Evolutionary conservation across 257 asterid species (phyloP).

Genomic region (Leonotis leonurus): DNA sequence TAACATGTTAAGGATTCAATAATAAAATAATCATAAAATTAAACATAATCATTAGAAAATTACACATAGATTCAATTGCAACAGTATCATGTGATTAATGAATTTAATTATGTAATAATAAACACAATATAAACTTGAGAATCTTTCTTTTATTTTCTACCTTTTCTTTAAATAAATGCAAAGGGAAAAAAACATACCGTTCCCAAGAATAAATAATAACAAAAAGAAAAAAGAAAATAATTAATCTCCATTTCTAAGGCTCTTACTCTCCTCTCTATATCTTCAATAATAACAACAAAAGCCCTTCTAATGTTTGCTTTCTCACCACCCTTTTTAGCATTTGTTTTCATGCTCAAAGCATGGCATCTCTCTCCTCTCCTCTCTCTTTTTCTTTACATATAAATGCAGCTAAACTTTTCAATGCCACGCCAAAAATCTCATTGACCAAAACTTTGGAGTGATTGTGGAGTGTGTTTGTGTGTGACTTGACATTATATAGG

Average conservation of each 20-base stretch:
- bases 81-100: not conserved
- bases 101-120: not conserved
- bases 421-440: constrained; percentile 16
- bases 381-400: not conserved
- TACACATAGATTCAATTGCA: not conserved
- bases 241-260: not conserved
- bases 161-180: not conserved
- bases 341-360: constrained; percentile 10
- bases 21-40: too few species aligned
- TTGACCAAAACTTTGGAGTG: constrained; percentile 16
- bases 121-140: not conserved
- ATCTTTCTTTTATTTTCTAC: not conserved
- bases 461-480: constrained; percentile 8
- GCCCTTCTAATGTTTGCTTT: not conserved
- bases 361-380: not conserved
- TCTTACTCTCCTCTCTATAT: not conserved
- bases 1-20: too few species aligned
- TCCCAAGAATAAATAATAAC: constrained; percentile 6
- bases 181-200: not conserved
- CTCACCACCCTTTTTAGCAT: constrained; percentile 8
- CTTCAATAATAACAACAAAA: not conserved
- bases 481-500: not conserved
- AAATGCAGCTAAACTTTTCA: constrained; percentile 2
- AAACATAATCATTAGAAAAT: too few species aligned
- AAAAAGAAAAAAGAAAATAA: not conserved